Evolutionary conservation across 2,329 filamentous ascomycete genomes (phyloP).

Genomic region (Colletotrichum musae): DNA sequence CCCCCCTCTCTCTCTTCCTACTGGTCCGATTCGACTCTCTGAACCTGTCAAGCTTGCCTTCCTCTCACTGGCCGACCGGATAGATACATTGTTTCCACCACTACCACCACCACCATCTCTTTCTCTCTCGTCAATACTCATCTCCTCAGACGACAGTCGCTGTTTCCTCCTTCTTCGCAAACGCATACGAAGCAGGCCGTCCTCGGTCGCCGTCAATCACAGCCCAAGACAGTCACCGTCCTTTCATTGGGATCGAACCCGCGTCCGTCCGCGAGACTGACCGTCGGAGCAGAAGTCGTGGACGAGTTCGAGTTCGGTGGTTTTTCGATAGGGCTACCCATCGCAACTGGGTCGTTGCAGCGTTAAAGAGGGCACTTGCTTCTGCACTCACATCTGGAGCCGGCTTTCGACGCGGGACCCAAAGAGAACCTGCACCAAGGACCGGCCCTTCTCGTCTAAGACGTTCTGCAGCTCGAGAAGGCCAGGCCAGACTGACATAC

Average conservation of each 20-base stretch:
- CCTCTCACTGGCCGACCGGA: slow-evolving; percentile 31
- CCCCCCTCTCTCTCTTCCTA: slow-evolving; percentile 31
- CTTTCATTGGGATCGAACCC: neutral
- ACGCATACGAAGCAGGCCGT: neutral
- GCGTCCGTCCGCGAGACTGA: neutral
- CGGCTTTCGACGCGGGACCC: slow-evolving; percentile 19
- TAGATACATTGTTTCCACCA: slow-evolving; percentile 20
- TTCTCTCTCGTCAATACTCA: slow-evolving; percentile 15
- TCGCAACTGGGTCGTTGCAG: slow-evolving; percentile 31
- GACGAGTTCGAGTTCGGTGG: slow-evolving; percentile 5
- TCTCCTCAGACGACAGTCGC: slow-evolving; percentile 9
- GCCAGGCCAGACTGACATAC: slow-evolving; percentile 21
- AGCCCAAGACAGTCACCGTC: neutral
- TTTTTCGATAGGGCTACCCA: slow-evolving; percentile 28
- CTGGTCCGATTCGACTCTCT: slow-evolving; percentile 37
- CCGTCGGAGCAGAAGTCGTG: slow-evolving; percentile 3
- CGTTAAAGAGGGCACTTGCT: slow-evolving; percentile 26
- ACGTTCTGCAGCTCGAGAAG: slow-evolving; percentile 24
- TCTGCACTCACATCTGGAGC: slow-evolving; percentile 24
- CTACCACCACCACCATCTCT: no score
- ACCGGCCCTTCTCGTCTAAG: slow-evolving; percentile 35
- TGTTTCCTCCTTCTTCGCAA: slow-evolving; percentile 21
- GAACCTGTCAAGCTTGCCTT: slow-evolving; percentile 23
- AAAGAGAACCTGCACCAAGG: slow-evolving; percentile 24
- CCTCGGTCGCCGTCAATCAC: neutral